Percentiles rank a stretch among this genome's conserved stretches.
Evolutionary conservation across 805 yeast genomes (phyloP).

Genomic region (Starmera caribaea): DNA sequence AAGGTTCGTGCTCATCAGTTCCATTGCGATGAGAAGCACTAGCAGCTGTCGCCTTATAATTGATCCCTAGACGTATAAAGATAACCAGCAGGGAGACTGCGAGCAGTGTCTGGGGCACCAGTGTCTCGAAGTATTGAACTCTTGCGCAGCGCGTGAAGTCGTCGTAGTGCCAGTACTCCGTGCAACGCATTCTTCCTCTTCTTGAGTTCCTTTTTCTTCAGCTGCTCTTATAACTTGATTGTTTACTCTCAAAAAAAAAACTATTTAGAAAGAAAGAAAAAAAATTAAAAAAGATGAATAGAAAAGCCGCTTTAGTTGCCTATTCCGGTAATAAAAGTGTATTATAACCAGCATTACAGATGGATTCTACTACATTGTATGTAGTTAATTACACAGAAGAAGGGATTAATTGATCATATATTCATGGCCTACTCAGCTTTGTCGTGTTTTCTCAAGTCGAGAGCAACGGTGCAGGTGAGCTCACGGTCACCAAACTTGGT

Average conservation of each 20-base stretch:
- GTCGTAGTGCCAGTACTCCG: conserved; percentile 44
- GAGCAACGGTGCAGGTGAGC: conserved; percentile 63
- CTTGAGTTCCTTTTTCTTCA: background rate
- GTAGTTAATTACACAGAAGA: no score
- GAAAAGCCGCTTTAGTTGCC: no score
- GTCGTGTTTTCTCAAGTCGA: conserved; percentile 37
- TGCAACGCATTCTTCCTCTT: background rate
- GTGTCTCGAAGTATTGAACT: conserved; percentile 26
- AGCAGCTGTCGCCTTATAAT: no score
- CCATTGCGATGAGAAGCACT: no score
- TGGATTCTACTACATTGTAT: no score
- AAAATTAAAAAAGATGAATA: no score
- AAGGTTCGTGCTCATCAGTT: conserved; percentile 1
- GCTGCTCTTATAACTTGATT: no score
- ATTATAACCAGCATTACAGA: no score
- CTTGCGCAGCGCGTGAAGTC: conserved; percentile 49
- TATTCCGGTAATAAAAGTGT: no score
- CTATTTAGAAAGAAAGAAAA: no score
- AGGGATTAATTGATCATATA: no score
- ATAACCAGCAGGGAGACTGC: conserved; percentile 12
- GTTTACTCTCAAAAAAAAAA: no score
- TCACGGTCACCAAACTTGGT: conserved; percentile 54
- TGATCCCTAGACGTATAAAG: conserved; percentile 3
- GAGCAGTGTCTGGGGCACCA: conserved; percentile 26
- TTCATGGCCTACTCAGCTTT: conserved; percentile 20